Percentiles rank a stretch among this genome's conserved stretches.
These are phyloP conservation scores for Chlamydomonas sp. DNA, from an alignment of 139 green algal genomes.

Conservation along the genomic window DNA sequence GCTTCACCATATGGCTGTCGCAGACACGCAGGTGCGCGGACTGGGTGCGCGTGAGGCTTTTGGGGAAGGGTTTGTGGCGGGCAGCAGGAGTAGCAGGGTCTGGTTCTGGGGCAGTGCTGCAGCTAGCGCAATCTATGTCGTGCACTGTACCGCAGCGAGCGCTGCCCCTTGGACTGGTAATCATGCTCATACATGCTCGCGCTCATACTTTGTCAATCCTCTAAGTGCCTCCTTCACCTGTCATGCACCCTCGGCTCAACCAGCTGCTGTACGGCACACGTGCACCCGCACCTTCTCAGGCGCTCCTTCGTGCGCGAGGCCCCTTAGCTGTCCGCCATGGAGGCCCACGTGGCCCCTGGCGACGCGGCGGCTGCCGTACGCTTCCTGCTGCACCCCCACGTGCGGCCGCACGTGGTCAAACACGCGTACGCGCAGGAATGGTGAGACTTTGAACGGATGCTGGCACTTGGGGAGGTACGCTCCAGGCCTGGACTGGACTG, in stretches of 20 bases:
- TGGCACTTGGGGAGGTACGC: neutral
- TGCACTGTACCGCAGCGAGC: no score
- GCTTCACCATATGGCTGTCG: constrained; percentile 84
- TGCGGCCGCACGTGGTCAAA: constrained; percentile 67
- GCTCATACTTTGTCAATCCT: neutral
- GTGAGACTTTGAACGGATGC: neutral
- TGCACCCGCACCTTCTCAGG: neutral
- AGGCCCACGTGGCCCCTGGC: neutral
- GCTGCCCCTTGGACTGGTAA: no score
- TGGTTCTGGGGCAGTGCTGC: no score
- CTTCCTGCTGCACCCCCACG: constrained; percentile 54
- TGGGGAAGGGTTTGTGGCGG: neutral
- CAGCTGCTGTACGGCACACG: no score
- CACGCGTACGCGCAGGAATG: constrained; percentile 46
- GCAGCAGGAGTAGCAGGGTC: no score
- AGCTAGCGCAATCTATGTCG: no score
- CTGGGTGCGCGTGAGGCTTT: neutral
- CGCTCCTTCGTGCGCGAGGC: neutral
- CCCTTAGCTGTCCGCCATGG: constrained; percentile 10
- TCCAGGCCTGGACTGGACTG: no score
- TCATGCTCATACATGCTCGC: no score
- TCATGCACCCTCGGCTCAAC: no score
- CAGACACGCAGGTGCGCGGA: constrained; percentile 28
- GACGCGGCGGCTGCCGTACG: constrained; percentile 8
- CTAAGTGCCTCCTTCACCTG: no score